A percentile compares a stretch with the other conserved stretches of the same genome.
These are phyloP conservation scores for Pichia manshurica DNA, from an alignment of 805 yeast genomes.

Conservation along the genomic window DNA sequence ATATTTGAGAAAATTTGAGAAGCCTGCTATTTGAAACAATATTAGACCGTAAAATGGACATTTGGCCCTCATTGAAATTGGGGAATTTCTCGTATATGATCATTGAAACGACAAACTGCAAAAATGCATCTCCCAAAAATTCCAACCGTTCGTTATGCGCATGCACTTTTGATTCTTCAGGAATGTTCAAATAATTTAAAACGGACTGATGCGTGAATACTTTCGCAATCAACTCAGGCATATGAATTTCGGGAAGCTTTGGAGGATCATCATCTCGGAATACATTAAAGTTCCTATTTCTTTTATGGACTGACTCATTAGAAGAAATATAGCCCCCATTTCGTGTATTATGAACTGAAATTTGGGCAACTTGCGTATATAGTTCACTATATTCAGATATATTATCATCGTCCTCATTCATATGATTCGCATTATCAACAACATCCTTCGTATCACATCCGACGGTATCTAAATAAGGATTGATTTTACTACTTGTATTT, in stretches of 20 bases:
- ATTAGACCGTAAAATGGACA: conserved; percentile 63
- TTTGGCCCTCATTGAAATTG: conserved; percentile 68
- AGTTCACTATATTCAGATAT: neutral
- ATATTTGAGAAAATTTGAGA: conserved; percentile 60
- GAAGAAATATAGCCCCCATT: neutral
- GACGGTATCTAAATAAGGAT: neutral
- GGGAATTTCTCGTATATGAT: conserved; percentile 67
- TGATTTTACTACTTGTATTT: neutral
- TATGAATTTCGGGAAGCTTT: conserved; percentile 57
- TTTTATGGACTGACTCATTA: conserved; percentile 10
- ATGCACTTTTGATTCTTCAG: conserved; percentile 48
- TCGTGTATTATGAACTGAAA: neutral
- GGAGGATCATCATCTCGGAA: conserved; percentile 37
- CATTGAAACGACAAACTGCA: conserved; percentile 65
- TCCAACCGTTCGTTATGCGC: conserved; percentile 84
- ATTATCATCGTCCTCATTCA: neutral
- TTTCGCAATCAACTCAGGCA: conserved; percentile 51
- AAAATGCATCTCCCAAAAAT: conserved; percentile 83
- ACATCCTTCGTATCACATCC: neutral
- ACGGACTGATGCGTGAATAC: conserved; percentile 81
- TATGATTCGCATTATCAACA: neutral
- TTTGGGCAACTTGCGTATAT: neutral
- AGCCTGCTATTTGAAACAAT: conserved; percentile 70
- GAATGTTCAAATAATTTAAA: conserved; percentile 50
- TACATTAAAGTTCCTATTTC: conserved; percentile 12